phyloP scores from a whole-genome alignment of 2,329 filamentous ascomycete species.

The Gaeumannomyces sp. region DNA sequence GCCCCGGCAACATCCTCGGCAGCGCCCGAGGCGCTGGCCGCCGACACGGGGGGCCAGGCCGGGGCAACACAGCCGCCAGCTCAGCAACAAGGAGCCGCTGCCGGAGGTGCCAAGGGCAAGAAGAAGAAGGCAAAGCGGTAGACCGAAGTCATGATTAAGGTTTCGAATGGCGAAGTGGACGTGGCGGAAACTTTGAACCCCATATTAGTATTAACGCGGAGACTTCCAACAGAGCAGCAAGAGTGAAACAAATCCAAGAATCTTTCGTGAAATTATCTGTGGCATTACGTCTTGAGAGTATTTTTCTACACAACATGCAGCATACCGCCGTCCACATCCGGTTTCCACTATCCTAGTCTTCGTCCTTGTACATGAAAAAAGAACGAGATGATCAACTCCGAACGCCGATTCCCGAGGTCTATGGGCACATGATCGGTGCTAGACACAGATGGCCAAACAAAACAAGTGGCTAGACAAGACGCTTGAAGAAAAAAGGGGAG shows the following conservation, averaged over 20 bases:
- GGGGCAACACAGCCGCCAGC: slow-evolving; percentile 10
- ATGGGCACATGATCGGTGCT: not conserved
- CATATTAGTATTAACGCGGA: slow-evolving; percentile 18
- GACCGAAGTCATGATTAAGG: not conserved
- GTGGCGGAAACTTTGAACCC: too few species aligned
- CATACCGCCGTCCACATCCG: not conserved
- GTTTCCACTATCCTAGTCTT: not conserved
- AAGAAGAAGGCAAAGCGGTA: slow-evolving; percentile 68
- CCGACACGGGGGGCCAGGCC: slow-evolving; percentile 15
- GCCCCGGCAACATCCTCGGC: slow-evolving; percentile 28
- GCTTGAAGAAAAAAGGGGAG: not conserved
- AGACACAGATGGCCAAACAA: not conserved
- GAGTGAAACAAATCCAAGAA: not conserved
- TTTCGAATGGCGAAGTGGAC: too few species aligned
- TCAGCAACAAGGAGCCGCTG: slow-evolving; percentile 24
- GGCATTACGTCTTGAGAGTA: not conserved
- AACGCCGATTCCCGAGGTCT: not conserved
- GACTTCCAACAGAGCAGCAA: not conserved
- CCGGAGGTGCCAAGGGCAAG: slow-evolving; percentile 51
- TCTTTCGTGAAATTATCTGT: not conserved
- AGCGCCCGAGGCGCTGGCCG: slow-evolving; percentile 18
- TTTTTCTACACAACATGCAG: not conserved
- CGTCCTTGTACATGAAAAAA: not conserved
- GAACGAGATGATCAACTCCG: not conserved
- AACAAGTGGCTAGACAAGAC: not conserved